Evolutionary conservation across 257 asterid genomes (phyloP).

Genomic region (Haberlea rhodopensis): DNA sequence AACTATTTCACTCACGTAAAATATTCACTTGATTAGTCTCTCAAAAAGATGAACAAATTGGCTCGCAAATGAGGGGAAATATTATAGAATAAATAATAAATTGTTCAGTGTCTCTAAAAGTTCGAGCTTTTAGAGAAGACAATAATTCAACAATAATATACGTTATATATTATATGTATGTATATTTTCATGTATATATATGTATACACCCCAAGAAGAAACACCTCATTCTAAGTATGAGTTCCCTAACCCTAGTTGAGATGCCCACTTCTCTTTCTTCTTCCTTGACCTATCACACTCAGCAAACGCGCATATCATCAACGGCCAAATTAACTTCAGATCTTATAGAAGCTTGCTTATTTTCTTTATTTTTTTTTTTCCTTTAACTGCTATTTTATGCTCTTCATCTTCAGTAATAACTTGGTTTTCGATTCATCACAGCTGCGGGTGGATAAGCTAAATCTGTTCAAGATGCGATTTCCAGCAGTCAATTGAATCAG

Average conservation of each 20-base stretch:
- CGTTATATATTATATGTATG: too few species aligned
- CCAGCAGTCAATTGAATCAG: conserved; percentile 2
- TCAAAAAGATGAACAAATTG: too few species aligned
- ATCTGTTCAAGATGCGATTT: conserved; percentile 27
- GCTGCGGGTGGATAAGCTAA: neutral
- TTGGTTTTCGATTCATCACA: neutral
- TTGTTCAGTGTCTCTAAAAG: too few species aligned
- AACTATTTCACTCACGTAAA: too few species aligned
- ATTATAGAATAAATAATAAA: too few species aligned
- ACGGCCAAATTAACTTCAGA: conserved; percentile 1
- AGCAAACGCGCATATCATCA: neutral
- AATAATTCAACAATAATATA: too few species aligned
- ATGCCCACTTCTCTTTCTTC: neutral
- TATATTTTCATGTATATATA: neutral
- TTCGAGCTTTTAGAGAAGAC: too few species aligned
- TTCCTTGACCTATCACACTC: too few species aligned
- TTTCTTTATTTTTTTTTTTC: neutral
- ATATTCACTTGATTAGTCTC: too few species aligned
- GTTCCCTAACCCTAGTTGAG: conserved; percentile 20
- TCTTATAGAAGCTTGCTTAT: conserved; percentile 4
- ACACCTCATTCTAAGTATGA: conserved; percentile 11
- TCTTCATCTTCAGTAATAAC: neutral
- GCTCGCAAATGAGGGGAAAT: too few species aligned
- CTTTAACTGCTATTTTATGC: neutral
- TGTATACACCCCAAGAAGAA: neutral